Evolutionary conservation across 805 yeast species (phyloP), one percentile per base, ranked within the genome.

Genomic region (Candida easanensis): DNA sequence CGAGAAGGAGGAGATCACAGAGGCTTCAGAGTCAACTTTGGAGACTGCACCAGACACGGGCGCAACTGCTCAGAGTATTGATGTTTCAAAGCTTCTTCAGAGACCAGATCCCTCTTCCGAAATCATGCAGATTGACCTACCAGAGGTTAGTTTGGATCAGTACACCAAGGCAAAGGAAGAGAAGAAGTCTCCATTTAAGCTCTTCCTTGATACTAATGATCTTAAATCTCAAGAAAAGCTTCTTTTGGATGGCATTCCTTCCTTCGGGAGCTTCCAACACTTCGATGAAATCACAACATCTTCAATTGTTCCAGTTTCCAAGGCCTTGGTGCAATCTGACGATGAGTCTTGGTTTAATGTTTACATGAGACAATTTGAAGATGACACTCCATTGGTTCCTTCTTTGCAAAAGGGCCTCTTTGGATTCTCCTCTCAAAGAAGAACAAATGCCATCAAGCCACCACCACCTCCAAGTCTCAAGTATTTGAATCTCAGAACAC

Each of bases 381-480:
- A 73, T 19, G 65, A 64, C 1, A 74, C 72, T 19, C 53, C 54
- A 26, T 10, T 36, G 6, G 54, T 55, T 33, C 71, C 76, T 31
- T 65, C 69, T 51, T 64, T 63, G 57, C 79, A 79, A 48, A 78
- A 77, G 54, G 86, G 86, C 2, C 59, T 81, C 13, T 82, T 82
- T 44, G 63, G 63, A 14, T 56, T 57, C 37, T 52, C 58, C 0
- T 52, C 62, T 4, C 76, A 70, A 42, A 76, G 84, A 57, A 69
- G 83, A 38, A 82, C 78, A 44, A 74, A 73, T 40, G 69, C 90
- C 38, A 57, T 58, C 22, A 80, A 84, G 50, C 97, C 99, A 0
- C 99, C 99, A 5, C 76, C 77, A 39, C 98, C 98, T 0, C 99
- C 99, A 4, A 76, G 86, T 7, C 66, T 87, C 46, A 80, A 83